Base-by-base conservation (phyloP, 2,329 filamentous ascomycete species). In the Biscogniauxia marginata region DNA sequence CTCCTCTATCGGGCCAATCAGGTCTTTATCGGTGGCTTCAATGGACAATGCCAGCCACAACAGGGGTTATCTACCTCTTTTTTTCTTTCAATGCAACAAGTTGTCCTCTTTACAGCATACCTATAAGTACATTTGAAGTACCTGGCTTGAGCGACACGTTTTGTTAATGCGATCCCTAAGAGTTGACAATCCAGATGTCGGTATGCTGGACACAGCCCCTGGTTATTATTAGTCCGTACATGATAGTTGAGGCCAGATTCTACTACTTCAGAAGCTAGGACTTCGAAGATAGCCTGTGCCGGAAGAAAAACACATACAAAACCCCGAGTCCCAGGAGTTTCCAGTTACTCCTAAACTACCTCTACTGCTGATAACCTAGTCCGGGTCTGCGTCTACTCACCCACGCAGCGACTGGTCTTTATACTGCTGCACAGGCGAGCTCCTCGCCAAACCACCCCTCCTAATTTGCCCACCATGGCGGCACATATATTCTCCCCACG, bases 381-480 rank as follows among this genome's bases (percentile, higher is more conserved):
- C 51, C 50, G 46, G n/a, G 18, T 16, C 44, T 52, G 21, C 43
- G 16, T 18, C 19, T 44, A 53, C 7, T 43, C 25, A 57, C 49
- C 23, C 20, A 46, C 21, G 16, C 47, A 51, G 45, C 39, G 59
- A 54, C 59, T 65, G 64, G 63, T 58, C 55, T 56, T 52, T 49
- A 53, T 25, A 53, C 50, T 34, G 25, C 54, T 58, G 57, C 53
- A 51, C 46, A 56, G 67, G 67, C 69, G 68, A 68, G 59, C 56
- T 60, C 55, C 54, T 63, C 67, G 65, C 66, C 67, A 22, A 58
- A 53, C 49, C 57, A 58, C 64, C 60, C 62, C 57, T 58, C 58
- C 49, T 49, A 52, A 51, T 45, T 34, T 52, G 67, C 67, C 70
- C 70, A 73, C 57, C 61, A 78, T 78, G 76, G 72, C 73, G 65